These are phyloP conservation scores for Phytophthora citricola DNA, from an alignment of 352 stramenopile genomes.

Conservation along the genomic window DNA sequence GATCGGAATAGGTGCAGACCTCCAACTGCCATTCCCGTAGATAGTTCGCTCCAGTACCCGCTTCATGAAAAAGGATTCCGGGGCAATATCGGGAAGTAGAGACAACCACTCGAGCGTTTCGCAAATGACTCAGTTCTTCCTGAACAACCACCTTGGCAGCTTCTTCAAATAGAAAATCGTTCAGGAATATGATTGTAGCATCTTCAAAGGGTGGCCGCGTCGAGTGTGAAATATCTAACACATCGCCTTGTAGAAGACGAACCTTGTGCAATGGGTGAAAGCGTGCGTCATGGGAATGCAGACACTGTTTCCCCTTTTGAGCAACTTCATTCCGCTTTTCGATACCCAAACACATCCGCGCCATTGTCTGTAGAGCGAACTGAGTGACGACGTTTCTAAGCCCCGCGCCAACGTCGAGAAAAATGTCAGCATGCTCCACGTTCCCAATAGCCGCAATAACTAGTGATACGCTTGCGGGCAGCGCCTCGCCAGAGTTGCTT, in stretches of 20 bases:
- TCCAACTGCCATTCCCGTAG: no score
- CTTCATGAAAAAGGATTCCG: no score
- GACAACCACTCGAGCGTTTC: slow-evolving; percentile 6
- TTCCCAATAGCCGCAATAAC: not conserved
- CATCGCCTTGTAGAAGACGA: slow-evolving; percentile 2
- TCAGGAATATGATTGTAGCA: slow-evolving; percentile 5
- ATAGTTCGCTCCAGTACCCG: no score
- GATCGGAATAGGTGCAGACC: no score
- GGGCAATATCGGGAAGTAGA: slow-evolving; percentile 5
- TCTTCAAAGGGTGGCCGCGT: slow-evolving; percentile 5
- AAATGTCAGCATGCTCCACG: not conserved
- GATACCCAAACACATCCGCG: slow-evolving; percentile 8
- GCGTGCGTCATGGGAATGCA: not conserved
- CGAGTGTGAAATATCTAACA: slow-evolving; percentile 1
- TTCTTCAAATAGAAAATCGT: slow-evolving; percentile 17
- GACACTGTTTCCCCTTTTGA: not conserved
- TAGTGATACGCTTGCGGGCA: not conserved
- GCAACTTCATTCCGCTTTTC: not conserved
- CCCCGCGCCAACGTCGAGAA: not conserved
- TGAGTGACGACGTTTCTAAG: slow-evolving; percentile 8
- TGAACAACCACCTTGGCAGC: not conserved
- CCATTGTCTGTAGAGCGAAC: slow-evolving; percentile 9
- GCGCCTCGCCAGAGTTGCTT: not conserved
- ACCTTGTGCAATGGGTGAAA: slow-evolving; percentile 15
- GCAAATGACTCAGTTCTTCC: slow-evolving; percentile 1